phyloP scores from a whole-genome alignment of 768 basidiomycete genomes.

The Mycena sanguinolenta region DNA sequence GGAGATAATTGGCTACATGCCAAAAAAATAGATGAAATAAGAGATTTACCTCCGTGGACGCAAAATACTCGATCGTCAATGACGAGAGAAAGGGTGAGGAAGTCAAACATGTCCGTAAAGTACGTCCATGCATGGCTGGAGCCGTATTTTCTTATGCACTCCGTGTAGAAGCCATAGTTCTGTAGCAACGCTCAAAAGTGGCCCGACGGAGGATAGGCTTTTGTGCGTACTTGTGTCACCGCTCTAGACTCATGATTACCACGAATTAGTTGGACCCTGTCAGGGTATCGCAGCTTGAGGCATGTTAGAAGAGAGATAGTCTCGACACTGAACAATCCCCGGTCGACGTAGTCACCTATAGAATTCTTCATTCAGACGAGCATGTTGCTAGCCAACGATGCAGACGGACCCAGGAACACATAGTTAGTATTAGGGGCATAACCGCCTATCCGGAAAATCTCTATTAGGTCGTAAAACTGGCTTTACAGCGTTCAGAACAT shows the following conservation, averaged over 20 bases:
- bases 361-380: slow-evolving; percentile 31
- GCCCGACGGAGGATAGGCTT: slow-evolving; percentile 37
- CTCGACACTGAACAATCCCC: slow-evolving; percentile 97
- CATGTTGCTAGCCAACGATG: background rate
- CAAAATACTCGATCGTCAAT: slow-evolving; percentile 99
- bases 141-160: slow-evolving; percentile 98
- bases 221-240: slow-evolving; percentile 94
- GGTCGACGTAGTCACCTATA: slow-evolving; percentile 97
- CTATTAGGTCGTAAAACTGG: slow-evolving; percentile 99
- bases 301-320: slow-evolving; percentile 98
- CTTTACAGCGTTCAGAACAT: slow-evolving; percentile 66
- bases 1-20: slow-evolving; percentile 22
- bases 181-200: slow-evolving; percentile 55
- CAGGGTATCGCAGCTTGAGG: slow-evolving; percentile 96
- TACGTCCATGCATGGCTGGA: slow-evolving; percentile 98
- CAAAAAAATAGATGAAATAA: slow-evolving; percentile 1
- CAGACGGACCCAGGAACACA: slow-evolving; percentile 89
- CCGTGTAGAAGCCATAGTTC: slow-evolving; percentile 99
- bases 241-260: slow-evolving; percentile 99
- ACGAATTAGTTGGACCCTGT: slow-evolving; percentile 93
- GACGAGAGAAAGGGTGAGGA: slow-evolving; percentile 95
- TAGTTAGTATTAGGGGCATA: slow-evolving; percentile 98
- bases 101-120: slow-evolving; percentile 99
- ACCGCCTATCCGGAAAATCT: slow-evolving; percentile 99
- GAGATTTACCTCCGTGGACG: slow-evolving; percentile 89